Conservation (phyloP, 306 rosid species). For the Fagus crenata region DNA sequence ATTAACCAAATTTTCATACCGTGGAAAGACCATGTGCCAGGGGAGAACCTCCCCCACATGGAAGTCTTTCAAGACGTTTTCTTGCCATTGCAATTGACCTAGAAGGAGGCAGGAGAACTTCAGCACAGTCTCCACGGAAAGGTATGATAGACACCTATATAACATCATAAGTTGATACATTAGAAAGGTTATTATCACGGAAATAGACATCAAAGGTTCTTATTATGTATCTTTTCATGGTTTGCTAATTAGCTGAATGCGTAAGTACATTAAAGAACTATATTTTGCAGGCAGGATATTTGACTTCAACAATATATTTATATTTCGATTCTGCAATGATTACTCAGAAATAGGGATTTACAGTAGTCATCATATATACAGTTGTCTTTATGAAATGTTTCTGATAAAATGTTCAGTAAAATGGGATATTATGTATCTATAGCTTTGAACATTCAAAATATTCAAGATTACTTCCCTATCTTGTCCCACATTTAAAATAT, state of each 20-base stretch:
- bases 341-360: neutral
- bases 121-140: slow-evolving; percentile 95
- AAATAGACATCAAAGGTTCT: neutral
- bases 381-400: neutral
- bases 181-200: neutral
- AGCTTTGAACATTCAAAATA: neutral
- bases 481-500: neutral
- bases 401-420: neutral
- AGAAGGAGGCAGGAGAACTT: slow-evolving; percentile 98
- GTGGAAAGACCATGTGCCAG: slow-evolving; percentile 96
- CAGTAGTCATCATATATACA: neutral
- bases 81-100: slow-evolving; percentile 99
- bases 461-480: neutral
- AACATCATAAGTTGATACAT: slow-evolving; percentile 23
- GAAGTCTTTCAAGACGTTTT: slow-evolving; percentile 94
- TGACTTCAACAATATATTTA: neutral
- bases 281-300: neutral
- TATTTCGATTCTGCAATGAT: neutral
- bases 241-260: slow-evolving; percentile 9
- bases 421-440: neutral
- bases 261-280: too few species aligned
- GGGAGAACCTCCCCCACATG: slow-evolving; percentile 99
- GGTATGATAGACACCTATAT: slow-evolving; percentile 92
- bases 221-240: neutral
- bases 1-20: slow-evolving; percentile 47